Percentiles rank a stretch among this genome's conserved stretches.
Conservation (phyloP, 805 yeast species). For the Ogataea salicorniae region DNA sequence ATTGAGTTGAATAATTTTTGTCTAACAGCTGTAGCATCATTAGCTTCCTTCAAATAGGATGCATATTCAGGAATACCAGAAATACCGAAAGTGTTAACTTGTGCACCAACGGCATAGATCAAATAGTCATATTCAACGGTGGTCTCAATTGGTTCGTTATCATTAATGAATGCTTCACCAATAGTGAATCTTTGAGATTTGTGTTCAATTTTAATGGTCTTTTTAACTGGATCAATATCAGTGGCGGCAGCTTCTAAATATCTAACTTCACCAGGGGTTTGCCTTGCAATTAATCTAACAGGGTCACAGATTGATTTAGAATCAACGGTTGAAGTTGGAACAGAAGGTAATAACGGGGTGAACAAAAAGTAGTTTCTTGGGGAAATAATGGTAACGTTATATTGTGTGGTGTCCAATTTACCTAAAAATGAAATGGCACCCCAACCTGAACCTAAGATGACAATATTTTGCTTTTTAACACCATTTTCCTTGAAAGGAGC, state of each 20-base stretch:
- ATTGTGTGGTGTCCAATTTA: slow-evolving; percentile 76
- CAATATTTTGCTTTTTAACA: slow-evolving; percentile 61
- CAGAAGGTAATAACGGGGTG: slow-evolving; percentile 92
- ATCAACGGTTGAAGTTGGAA: slow-evolving; percentile 90
- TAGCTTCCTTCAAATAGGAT: slow-evolving; percentile 80
- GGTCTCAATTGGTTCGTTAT: slow-evolving; percentile 38
- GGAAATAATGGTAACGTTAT: slow-evolving; percentile 83
- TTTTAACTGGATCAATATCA: slow-evolving; percentile 67
- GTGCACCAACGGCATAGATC: slow-evolving; percentile 90
- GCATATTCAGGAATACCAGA: slow-evolving; percentile 90
- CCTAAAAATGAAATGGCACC: slow-evolving; percentile 82
- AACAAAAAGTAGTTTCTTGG: slow-evolving; percentile 93
- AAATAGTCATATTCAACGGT: slow-evolving; percentile 67
- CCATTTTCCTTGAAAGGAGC: slow-evolving; percentile 41
- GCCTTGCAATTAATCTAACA: slow-evolving; percentile 75
- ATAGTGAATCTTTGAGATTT: slow-evolving; percentile 44
- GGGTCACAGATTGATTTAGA: slow-evolving; percentile 90
- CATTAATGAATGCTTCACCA: slow-evolving; percentile 46
- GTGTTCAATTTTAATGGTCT: slow-evolving; percentile 58
- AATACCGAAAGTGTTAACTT: slow-evolving; percentile 87
- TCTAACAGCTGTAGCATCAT: slow-evolving; percentile 80
- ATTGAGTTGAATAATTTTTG: slow-evolving; percentile 76
- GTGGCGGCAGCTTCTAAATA: slow-evolving; percentile 91
- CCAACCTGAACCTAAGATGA: slow-evolving; percentile 89
- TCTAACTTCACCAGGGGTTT: slow-evolving; percentile 62